A percentile compares a stretch with the other conserved stretches of the same genome.
These are phyloP conservation scores for Aspergillus mulundensis DNA, from an alignment of 495 filamentous ascomycete species.

Conservation along the genomic window DNA sequence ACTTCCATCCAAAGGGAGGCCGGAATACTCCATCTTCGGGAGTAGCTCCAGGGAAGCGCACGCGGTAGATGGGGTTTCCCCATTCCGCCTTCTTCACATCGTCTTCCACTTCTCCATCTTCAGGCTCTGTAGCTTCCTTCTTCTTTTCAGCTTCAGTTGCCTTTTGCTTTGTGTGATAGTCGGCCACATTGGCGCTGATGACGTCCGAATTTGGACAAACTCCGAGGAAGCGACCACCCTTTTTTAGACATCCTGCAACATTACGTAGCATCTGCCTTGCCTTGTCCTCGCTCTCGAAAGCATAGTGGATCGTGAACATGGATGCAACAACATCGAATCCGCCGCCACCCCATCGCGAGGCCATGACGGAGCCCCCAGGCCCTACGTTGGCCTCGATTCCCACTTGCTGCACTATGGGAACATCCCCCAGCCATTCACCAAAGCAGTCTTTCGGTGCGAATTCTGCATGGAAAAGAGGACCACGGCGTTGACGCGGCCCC, in stretches of 20 bases:
- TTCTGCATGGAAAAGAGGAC: constrained; percentile 72
- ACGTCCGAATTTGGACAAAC: constrained; percentile 92
- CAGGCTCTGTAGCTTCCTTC: constrained; percentile 24
- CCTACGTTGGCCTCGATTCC: constrained; percentile 71
- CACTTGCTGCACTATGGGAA: constrained; percentile 74
- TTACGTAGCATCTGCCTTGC: constrained; percentile 89
- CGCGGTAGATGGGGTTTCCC: constrained; percentile 89
- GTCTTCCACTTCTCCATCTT: constrained; percentile 51
- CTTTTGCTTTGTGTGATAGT: constrained; percentile 60
- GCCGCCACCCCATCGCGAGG: constrained; percentile 61
- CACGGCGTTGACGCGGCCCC: constrained; percentile 50
- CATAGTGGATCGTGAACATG: constrained; percentile 99
- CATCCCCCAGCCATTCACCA: constrained; percentile 69
- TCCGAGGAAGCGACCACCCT: constrained; percentile 89
- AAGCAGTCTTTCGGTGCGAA: constrained; percentile 91
- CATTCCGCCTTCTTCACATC: constrained; percentile 58
- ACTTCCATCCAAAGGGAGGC: constrained; percentile 95
- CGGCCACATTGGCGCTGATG: constrained; percentile 60
- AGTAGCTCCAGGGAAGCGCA: constrained; percentile 76
- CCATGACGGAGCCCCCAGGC: constrained; percentile 52
- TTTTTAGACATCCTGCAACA: constrained; percentile 82
- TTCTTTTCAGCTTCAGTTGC: constrained; percentile 32
- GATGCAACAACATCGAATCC: constrained; percentile 95
- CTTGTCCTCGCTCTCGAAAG: constrained; percentile 87
- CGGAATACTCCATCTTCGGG: constrained; percentile 77